These are phyloP conservation scores for Straminergon stramineum DNA, from an alignment of 225 moss, liverwort and hornwort genomes.

Conservation along the genomic window DNA sequence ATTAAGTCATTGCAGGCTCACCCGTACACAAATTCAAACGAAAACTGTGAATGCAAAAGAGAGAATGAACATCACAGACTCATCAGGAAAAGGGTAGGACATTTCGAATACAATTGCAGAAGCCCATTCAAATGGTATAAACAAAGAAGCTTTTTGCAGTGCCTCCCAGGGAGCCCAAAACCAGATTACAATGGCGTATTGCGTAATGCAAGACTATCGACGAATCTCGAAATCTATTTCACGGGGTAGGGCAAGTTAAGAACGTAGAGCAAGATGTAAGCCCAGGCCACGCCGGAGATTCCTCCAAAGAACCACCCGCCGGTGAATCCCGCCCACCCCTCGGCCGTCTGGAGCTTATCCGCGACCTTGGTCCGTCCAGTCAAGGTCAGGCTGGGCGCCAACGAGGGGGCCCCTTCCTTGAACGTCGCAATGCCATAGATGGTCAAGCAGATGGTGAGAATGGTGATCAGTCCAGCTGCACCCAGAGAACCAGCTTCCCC, in stretches of 20 bases:
- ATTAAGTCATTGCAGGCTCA: not conserved
- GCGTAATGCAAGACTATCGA: constrained; percentile 36
- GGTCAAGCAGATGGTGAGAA: constrained; percentile 68
- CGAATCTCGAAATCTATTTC: constrained; percentile 47
- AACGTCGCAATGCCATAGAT: constrained; percentile 95
- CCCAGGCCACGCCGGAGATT: constrained; percentile 83
- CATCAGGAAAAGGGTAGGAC: not conserved
- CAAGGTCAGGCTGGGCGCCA: constrained; percentile 65
- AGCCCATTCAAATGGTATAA: not conserved
- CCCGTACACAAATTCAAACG: not conserved
- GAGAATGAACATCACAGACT: not conserved
- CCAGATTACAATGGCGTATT: constrained; percentile 34
- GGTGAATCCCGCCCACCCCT: constrained; percentile 92
- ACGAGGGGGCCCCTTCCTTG: constrained; percentile 73
- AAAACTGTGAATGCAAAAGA: not conserved
- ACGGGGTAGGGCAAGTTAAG: constrained; percentile 81
- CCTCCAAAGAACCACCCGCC: constrained; percentile 99
- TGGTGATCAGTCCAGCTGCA: constrained; percentile 79
- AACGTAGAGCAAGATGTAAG: constrained; percentile 87
- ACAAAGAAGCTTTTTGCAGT: constrained; percentile 26
- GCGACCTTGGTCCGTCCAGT: constrained; percentile 83
- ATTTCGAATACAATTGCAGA: not conserved
- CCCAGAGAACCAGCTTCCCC: constrained; percentile 63
- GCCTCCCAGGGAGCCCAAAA: not conserved
- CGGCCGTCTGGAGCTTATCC: constrained; percentile 89